Base-by-base conservation (phyloP, 208 protist species). In the Blastocrithidia nonstop region DNA sequence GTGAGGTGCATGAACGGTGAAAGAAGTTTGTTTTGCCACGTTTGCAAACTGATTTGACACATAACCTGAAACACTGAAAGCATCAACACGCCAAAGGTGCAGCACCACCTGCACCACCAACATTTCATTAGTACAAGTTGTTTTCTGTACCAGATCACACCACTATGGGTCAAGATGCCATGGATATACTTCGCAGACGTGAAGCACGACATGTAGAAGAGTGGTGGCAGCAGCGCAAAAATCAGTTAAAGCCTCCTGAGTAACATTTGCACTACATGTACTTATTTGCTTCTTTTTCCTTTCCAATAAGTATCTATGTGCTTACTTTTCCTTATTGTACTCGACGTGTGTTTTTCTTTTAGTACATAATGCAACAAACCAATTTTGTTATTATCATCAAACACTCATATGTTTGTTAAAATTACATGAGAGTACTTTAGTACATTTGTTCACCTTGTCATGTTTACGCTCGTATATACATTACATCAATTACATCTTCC, bases 21-120 rank as follows among this genome's bases (percentile, higher is more conserved):
- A 57, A 66, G 53, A 43, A 66, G 35, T 47, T 81, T 49, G 73
- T 91, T n/a, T 37, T 66, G 56, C 75, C 76, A 22, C 57, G 55
- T 8, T 26, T 84, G 47, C 81, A 85, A 33, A 76, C 80, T n/a
- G 80, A 90, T 38, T 20, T 86, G 31, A 73, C 79, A 58, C 58
- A 76, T 54, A 85, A 90, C 46, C 35, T 86, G 4, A 48, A 51
- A 7, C 57, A 86, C 46, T 71, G 71, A 46, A 90, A 86, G 62
- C 41, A 58, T 17, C 57, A 75, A 27, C 66, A 75, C 36, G 51
- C 55, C 16, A 41, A 45, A 5, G 35, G 60, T 27, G 7, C 5
- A 9, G 54, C 11, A 17, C 21, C n/a, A 20, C 29, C 58, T 22
- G 17, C 16, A 8, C 44, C 62, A 2, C 63, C 68, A 27, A 63